Percentiles rank a stretch among this genome's conserved stretches.
phyloP scores from a whole-genome alignment of 768 basidiomycete species.

The Phaeotremella skinneri region DNA sequence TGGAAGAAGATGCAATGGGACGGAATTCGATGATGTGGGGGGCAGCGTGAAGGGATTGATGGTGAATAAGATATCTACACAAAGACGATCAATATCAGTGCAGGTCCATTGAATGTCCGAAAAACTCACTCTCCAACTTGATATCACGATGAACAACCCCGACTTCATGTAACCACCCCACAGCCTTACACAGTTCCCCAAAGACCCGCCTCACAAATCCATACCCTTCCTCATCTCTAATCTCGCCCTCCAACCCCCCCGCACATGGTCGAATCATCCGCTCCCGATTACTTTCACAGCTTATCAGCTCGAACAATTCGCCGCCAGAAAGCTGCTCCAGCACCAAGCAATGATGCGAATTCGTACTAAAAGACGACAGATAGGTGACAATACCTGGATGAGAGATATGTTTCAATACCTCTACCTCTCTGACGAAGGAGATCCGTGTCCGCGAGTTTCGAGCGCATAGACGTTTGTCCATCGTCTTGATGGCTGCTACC shows the following conservation, averaged over 20 bases:
- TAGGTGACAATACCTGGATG: constrained; percentile 77
- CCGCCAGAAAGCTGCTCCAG: constrained; percentile 74
- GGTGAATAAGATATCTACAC: constrained; percentile 72
- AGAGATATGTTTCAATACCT: constrained; percentile 76
- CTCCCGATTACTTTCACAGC: constrained; percentile 53
- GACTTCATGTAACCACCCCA: constrained; percentile 83
- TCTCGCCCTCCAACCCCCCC: not conserved
- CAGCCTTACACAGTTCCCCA: constrained; percentile 70
- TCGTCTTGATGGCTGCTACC: constrained; percentile 62
- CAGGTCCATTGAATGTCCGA: not conserved
- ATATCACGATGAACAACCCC: constrained; percentile 86
- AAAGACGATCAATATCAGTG: not conserved
- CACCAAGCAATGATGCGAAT: constrained; percentile 72
- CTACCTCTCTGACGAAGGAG: constrained; percentile 76
- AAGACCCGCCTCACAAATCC: constrained; percentile 66
- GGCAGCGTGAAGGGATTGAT: constrained; percentile 53
- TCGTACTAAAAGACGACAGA: constrained; percentile 67
- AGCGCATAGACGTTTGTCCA: constrained; percentile 55
- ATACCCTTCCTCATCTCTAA: constrained; percentile 38
- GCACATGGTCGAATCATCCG: constrained; percentile 53
- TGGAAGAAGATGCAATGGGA: constrained; percentile 38
- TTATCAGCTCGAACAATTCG: constrained; percentile 72
- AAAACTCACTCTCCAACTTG: constrained; percentile 63
- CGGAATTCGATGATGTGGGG: constrained; percentile 41
- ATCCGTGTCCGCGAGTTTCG: constrained; percentile 71